Base-by-base conservation (phyloP, 148 eudicot genomes). In the Rhododendron williamsianum region DNA sequence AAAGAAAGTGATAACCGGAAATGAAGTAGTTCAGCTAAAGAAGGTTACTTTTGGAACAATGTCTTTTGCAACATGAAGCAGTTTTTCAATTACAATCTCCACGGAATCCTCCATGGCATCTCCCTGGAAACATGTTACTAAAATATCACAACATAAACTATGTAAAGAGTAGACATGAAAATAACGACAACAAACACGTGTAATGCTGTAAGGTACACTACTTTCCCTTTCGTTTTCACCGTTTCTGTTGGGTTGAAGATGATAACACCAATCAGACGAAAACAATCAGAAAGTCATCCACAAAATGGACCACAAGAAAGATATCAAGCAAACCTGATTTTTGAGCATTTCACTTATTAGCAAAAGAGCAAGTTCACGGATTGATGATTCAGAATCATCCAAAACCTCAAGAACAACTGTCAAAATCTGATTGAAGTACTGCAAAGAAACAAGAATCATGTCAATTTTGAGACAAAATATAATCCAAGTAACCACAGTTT, bases 11-110 rank as follows among this genome's bases (percentile, higher is more conserved):
- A 85, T 33, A 85, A 81, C 46, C 21, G 78, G n/a, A 51, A 77
- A 51, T 78, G 36, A 36, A 56, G 19, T 27, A 82, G 13, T 16
- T 65, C 83, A 58, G 72, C 73, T 41, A 27, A 83, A 81, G 36
- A 27, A 82, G 21, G 35, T 82, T 89, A 97, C 99, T 91, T 95
- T 94, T 52, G 91, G 91, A 82, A 84, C 83, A 78, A 86, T 86
- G 86, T 94, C 98, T 86, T 94, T 95, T 21, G 96, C 89, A 80
- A 88, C 91, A 87, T 93, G 89, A 86, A 97, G 98, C 87, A 97
- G 88, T 87, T 94, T 97, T 89, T 95, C 98, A 79, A 97, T 95
- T 67, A 97, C 93, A 91, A 97, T 92, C 90, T 97, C 99, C 46
- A 97, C 86, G 76, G 99, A 94, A 81, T 97, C 99, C 88, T 95